Conservation (phyloP, 2,329 filamentous ascomycete species). For the Coniosporium tulheliwenetii region DNA sequence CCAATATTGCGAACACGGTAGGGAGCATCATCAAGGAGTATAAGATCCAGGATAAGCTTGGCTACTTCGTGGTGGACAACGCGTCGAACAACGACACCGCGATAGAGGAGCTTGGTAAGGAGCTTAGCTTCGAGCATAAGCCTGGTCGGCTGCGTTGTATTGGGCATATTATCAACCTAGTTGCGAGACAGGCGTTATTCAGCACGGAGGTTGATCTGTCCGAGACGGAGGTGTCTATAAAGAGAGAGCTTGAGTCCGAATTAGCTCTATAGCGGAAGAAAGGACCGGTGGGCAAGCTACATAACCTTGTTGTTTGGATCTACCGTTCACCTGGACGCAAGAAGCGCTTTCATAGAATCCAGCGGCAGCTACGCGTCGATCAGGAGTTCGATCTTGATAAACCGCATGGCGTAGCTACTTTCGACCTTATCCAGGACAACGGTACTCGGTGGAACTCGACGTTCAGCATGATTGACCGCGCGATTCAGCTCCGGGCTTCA, state of each 20-base stretch:
- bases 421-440: slow-evolving; percentile 1
- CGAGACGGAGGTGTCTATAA: slow-evolving; percentile 1
- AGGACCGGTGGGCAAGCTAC: slow-evolving; percentile 5
- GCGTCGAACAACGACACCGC: slow-evolving; percentile 5
- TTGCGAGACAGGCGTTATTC: slow-evolving; percentile 4
- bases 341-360: slow-evolving; percentile 1
- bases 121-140: slow-evolving; percentile 2
- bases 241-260: slow-evolving; percentile 1
- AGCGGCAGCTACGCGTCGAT: too few relatives aligned
- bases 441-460: background rate
- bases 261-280: slow-evolving; percentile 4
- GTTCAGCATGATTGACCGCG: background rate
- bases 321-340: slow-evolving; percentile 2
- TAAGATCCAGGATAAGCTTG: slow-evolving; percentile 2
- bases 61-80: slow-evolving; percentile 8
- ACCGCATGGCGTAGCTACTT: slow-evolving; percentile 2
- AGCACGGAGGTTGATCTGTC: slow-evolving; percentile 3
- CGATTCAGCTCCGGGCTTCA: slow-evolving; percentile 3
- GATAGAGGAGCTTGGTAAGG: slow-evolving; percentile 1
- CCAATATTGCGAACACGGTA: slow-evolving; percentile 1
- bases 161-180: too few relatives aligned
- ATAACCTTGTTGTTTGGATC: too few relatives aligned
- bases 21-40: slow-evolving; percentile 2
- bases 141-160: slow-evolving; percentile 4
- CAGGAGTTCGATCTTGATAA: background rate